Conservation (phyloP, 1,284 basidiomycete species). For the Kwoniella shivajii region DNA sequence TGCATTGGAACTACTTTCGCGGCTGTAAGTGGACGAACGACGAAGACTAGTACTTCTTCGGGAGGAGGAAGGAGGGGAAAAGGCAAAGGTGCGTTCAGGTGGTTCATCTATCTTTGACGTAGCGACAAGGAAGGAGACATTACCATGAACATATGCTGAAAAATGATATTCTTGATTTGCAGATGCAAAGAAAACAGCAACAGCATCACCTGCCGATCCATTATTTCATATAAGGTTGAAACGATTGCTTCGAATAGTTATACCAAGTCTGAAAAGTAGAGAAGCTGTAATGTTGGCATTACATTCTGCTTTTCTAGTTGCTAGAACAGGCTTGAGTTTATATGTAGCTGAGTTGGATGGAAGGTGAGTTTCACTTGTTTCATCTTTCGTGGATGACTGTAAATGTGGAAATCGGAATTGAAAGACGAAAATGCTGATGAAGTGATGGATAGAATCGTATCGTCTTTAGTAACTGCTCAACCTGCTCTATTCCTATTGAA, state of each 20-base stretch:
- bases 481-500: constrained; percentile 78
- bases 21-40: constrained; percentile 34
- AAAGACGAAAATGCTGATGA: no score
- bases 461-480: constrained; percentile 87
- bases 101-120: no score
- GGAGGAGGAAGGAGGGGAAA: constrained; percentile 12
- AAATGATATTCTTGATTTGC: no score
- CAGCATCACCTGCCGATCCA: constrained; percentile 68
- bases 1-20: constrained; percentile 41
- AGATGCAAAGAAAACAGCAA: constrained; percentile 20
- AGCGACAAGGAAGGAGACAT: no score
- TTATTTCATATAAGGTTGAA: constrained; percentile 82
- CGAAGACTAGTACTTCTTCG: constrained; percentile 15
- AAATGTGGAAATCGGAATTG: no score
- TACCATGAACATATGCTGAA: no score
- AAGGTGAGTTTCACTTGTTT: constrained; percentile 62
- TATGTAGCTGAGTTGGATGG: constrained; percentile 95
- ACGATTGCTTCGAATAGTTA: constrained; percentile 80
- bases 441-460: constrained; percentile 90
- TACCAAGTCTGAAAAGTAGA: constrained; percentile 79
- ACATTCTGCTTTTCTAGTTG: constrained; percentile 84
- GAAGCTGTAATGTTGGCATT: constrained; percentile 83
- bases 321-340: constrained; percentile 87
- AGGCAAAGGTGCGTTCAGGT: constrained; percentile 15
- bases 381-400: constrained; percentile 31